These are phyloP conservation scores for Epithele typhae DNA, from an alignment of 768 basidiomycete genomes.

Conservation along the genomic window DNA sequence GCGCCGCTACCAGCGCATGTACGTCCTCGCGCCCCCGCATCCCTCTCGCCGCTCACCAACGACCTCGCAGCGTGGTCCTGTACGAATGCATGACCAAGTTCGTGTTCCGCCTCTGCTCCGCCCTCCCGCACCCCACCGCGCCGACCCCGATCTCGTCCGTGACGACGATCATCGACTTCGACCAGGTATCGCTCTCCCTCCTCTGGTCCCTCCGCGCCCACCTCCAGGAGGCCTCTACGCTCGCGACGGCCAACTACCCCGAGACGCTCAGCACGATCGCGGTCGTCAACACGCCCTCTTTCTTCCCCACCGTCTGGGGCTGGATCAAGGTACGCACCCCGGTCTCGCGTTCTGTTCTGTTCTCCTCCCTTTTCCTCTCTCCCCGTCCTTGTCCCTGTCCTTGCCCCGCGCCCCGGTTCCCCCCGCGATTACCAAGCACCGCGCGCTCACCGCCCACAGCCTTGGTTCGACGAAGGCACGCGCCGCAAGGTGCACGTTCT, in stretches of 20 bases:
- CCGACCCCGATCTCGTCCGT: constrained; percentile 56
- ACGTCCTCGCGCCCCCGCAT: constrained; percentile 24
- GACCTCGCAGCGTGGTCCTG: constrained; percentile 47
- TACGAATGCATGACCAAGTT: constrained; percentile 68
- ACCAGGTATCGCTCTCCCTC: constrained; percentile 49
- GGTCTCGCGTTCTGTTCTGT: not conserved
- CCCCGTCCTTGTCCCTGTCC: no score
- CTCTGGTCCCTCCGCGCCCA: constrained; percentile 72
- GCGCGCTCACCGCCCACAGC: constrained; percentile 32
- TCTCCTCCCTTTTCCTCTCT: not conserved
- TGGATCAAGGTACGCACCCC: constrained; percentile 64
- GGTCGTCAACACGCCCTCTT: constrained; percentile 75
- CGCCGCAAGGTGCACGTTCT: constrained; percentile 75
- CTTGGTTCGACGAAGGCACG: constrained; percentile 79
- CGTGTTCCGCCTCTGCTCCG: constrained; percentile 56
- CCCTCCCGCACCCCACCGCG: constrained; percentile 48
- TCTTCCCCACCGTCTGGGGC: constrained; percentile 80
- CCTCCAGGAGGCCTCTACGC: constrained; percentile 67
- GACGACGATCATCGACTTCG: constrained; percentile 72
- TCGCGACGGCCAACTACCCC: constrained; percentile 80
- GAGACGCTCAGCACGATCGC: constrained; percentile 67
- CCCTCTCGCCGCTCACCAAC: not conserved
- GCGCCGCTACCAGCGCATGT: constrained; percentile 70
- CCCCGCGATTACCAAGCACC: not conserved
- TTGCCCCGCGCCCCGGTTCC: not conserved